Base-by-base conservation (phyloP, 2,329 filamentous ascomycete species). In the Exophiala sp. region DNA sequence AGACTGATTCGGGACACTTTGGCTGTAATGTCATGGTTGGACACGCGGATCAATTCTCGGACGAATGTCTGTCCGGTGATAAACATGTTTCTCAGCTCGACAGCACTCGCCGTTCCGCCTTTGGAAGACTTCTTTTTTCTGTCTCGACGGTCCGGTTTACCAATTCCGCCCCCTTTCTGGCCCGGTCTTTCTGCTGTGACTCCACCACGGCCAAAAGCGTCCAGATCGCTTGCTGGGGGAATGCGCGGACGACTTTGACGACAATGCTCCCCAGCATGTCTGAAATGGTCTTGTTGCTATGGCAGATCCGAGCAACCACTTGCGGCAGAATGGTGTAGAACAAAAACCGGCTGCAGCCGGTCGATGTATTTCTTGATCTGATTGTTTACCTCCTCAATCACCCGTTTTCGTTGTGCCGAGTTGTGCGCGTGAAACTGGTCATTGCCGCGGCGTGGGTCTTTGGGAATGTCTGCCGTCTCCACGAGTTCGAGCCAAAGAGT, bases 401-500 rank as follows among this genome's bases (percentile, higher is more conserved):
- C 80, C 44, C 79, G 80, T 56, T 79, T 79, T 24, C 88, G 66
- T 52, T 76, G 71, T 24, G 64, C 64, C 46, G 69, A 65, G 14
- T 70, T 73, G 47, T 76, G 72, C 47, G 59, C 65, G 52, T 74
- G 70, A 52, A 76, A 77, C 27, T 71, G 67, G 43, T 70, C 69
- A 37, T 71, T 70, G 21, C 73, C 73, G 48, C 71, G 67, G 56
- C 73, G 75, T 1, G 71, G 65, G 60, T 79, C 76, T 50, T 77
- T 64, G 21, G 72, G 70, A 59, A 82, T 80, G 62, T 86, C 79
- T 29, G 88, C 75, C 52, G 86, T 81, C 30, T 85, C 83, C 4
- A 88, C 91, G 55, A 98, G 78, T 61, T 96, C 91, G 30, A 98
- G 75, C 91, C 94, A 99, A 2, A 98, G 74, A 0, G 93, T 98